Percentiles rank a stretch among this genome's conserved stretches.
Evolutionary conservation across 2,329 filamentous ascomycete species (phyloP).

Genomic region (Aspergillus cejpii): DNA sequence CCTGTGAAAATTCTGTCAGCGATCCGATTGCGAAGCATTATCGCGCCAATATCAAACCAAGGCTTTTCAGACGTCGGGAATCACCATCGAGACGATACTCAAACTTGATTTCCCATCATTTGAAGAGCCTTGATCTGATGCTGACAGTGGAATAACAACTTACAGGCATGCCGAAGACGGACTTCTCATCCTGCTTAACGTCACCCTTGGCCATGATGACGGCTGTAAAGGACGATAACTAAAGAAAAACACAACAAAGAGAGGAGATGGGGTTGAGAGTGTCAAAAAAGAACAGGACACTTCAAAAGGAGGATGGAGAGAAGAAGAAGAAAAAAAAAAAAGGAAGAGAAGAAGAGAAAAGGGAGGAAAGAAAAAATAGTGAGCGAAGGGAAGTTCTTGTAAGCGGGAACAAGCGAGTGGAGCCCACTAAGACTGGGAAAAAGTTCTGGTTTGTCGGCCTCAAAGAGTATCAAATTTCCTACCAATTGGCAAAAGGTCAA

Average conservation of each 20-base stretch:
- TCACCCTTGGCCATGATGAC: slow-evolving; percentile 45
- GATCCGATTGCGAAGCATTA: not conserved
- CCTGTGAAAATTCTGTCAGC: slow-evolving; percentile 48
- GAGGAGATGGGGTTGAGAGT: slow-evolving; percentile 31
- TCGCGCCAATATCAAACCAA: not conserved
- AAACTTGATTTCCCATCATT: not conserved
- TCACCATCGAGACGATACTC: slow-evolving; percentile 4
- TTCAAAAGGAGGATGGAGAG: slow-evolving; percentile 32
- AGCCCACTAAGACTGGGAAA: slow-evolving; percentile 22
- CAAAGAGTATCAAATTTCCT: slow-evolving; percentile 10
- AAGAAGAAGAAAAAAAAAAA: slow-evolving; percentile 41
- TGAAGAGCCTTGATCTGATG: too few relatives aligned
- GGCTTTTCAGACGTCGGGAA: not conserved
- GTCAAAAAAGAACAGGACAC: slow-evolving; percentile 30
- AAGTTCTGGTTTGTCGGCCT: slow-evolving; percentile 7
- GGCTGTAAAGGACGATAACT: slow-evolving; percentile 38
- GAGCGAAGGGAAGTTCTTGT: slow-evolving; percentile 31
- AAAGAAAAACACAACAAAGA: slow-evolving; percentile 34
- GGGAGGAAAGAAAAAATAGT: slow-evolving; percentile 33
- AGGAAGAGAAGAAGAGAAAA: slow-evolving; percentile 41
- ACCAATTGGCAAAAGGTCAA: slow-evolving; percentile 4
- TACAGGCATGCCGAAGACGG: slow-evolving; percentile 49
- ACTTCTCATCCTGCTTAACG: slow-evolving; percentile 48
- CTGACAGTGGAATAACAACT: slow-evolving; percentile 23
- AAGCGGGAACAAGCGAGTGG: slow-evolving; percentile 34